A percentile compares a stretch with the other conserved stretches of the same genome.
Evolutionary conservation across 2,329 filamentous ascomycete species (phyloP).

Genomic region (Lasiodiplodia citricola): DNA sequence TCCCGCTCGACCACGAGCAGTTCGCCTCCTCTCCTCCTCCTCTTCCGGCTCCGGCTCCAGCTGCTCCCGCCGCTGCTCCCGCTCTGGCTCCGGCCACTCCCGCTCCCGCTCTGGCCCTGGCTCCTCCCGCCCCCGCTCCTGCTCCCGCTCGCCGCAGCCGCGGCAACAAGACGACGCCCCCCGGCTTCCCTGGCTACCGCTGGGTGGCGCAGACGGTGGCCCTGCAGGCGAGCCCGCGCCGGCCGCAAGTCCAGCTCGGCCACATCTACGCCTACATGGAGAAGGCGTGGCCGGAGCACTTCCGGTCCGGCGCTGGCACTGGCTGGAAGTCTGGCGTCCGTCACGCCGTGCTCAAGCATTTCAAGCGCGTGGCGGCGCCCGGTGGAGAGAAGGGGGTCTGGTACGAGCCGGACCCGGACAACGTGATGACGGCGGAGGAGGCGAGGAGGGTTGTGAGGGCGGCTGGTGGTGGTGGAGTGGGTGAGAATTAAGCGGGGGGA

Average conservation of each 20-base stretch:
- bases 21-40: background rate
- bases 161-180: constrained; percentile 1
- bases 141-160: background rate
- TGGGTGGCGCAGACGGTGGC: background rate
- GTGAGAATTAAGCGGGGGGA: too few species aligned
- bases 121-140: background rate
- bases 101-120: background rate
- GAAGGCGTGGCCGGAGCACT: background rate
- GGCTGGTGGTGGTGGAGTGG: background rate
- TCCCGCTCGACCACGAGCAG: background rate
- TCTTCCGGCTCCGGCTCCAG: too few species aligned
- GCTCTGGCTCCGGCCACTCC: background rate
- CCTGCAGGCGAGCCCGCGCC: background rate
- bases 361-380: background rate
- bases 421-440: background rate
- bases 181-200: constrained; percentile 5
- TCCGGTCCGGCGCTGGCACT: background rate
- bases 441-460: background rate
- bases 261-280: background rate
- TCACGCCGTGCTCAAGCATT: background rate
- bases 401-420: background rate
- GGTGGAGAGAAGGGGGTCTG: background rate
- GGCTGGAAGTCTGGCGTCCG: constrained; percentile 5
- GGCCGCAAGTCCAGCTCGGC: background rate
- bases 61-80: background rate